Evolutionary conservation across 2,329 filamentous ascomycete genomes (phyloP).

Genomic region (Penicillium olsonii): DNA sequence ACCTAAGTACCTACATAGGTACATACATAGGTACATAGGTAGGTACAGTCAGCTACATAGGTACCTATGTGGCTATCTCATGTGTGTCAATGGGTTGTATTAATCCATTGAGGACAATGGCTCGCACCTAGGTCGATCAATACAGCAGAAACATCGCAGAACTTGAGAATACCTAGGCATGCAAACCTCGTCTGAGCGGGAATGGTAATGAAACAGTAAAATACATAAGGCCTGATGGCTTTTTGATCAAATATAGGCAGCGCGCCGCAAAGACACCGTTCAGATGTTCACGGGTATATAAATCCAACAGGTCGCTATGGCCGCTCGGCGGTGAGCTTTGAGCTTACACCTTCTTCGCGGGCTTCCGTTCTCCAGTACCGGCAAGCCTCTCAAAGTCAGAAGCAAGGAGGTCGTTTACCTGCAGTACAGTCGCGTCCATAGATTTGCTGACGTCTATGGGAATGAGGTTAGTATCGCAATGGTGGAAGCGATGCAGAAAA

Average conservation of each 20-base stretch:
- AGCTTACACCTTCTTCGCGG: neutral
- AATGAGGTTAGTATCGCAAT: constrained; percentile 11
- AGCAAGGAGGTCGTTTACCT: constrained; percentile 44
- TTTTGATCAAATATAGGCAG: constrained; percentile 13
- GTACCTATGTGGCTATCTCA: too few relatives aligned
- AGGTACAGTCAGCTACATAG: too few relatives aligned
- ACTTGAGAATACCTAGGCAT: neutral
- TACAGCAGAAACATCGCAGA: neutral
- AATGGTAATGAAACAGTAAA: constrained; percentile 20
- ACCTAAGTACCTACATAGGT: too few relatives aligned
- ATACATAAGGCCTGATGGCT: constrained; percentile 18
- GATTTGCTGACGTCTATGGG: constrained; percentile 42
- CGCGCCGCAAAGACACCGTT: neutral
- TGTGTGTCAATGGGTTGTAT: too few relatives aligned
- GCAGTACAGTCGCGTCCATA: constrained; percentile 41
- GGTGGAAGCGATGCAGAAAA: neutral
- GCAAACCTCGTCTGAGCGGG: constrained; percentile 6
- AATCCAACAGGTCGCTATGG: constrained; percentile 2
- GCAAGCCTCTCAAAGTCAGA: constrained; percentile 44
- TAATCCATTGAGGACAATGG: too few relatives aligned
- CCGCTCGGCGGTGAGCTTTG: neutral
- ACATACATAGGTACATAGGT: too few relatives aligned
- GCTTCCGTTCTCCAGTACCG: constrained; percentile 23
- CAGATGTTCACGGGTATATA: constrained; percentile 10
- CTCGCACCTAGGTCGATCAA: too few relatives aligned